Evolutionary conservation across 148 eudicot species (phyloP), one percentile per base, ranked within the genome.

Genomic region (Bassia scoparia): DNA sequence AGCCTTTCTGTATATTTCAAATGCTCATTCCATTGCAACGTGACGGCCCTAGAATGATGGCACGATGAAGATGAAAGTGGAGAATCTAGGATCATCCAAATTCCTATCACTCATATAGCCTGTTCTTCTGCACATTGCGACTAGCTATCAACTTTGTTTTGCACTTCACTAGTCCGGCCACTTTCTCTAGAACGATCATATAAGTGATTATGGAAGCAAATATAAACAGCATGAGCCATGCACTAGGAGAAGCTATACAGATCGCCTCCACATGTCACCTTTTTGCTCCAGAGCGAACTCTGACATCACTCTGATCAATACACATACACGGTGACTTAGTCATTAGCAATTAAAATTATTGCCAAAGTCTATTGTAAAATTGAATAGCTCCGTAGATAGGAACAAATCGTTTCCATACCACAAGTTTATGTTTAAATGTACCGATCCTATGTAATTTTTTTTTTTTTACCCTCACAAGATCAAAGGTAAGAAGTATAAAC

Each of bases 81-180:
- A 56, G 85, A 90, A 74, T 88, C 87, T 6, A 94, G 78, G 78
- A 77, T 89, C 87, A 15, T 90, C 93, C 67, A 94, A 81, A 62
- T 94, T 97, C 35, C 91, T 97, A 61, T 94, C 97, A 18, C 98
- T 90, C 5, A 97, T 89, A 68, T 91, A 94, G 38, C 97, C 98
- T 70, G n/a, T 90, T 93, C 75, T 82, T 86, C 80, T 87, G 96
- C 38, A 82, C 73, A 77, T 67, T n/a, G 94, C 87, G 55, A 84
- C 83, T 78, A 89, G 71, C 88, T 84, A 33, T 78, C 77, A 41
- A 84, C 49, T 38, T 77, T 86, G 68, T 53, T 78, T 87, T 29
- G 77, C 84, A 41, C 79, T 83, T 2, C 83, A 86, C 71, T 91
- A n/a, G n/a, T n/a, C n/a, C 91, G 3, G 87, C 88, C 23, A 91